Conservation (phyloP, 768 basidiomycete genomes). For the Rhizopogon sp. region DNA sequence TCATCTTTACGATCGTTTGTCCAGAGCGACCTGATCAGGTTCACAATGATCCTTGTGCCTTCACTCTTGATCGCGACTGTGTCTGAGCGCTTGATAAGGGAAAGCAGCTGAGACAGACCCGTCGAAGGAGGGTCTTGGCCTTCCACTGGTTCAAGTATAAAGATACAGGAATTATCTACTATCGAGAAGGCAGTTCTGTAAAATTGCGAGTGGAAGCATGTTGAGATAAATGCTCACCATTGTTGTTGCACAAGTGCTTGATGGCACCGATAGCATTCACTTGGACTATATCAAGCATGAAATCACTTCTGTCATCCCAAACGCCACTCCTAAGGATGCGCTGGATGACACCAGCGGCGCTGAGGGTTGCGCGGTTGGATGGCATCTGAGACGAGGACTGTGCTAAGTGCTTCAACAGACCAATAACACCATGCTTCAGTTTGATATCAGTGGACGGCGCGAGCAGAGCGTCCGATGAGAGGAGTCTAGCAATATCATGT, state of each 20-base stretch:
- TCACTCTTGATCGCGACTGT: slow-evolving; percentile 83
- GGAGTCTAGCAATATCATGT: slow-evolving; percentile 55
- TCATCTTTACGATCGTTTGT: slow-evolving; percentile 38
- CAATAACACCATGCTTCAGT: slow-evolving; percentile 85
- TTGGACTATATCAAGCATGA: slow-evolving; percentile 82
- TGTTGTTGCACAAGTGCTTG: slow-evolving; percentile 82
- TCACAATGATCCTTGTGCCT: slow-evolving; percentile 84
- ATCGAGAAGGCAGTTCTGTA: slow-evolving; percentile 7
- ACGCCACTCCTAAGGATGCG: slow-evolving; percentile 57
- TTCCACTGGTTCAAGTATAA: slow-evolving; percentile 43
- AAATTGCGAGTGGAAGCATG: slow-evolving; percentile 37
- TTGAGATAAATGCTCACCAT: slow-evolving; percentile 41
- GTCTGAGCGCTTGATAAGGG: slow-evolving; percentile 73
- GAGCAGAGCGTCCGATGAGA: slow-evolving; percentile 54
- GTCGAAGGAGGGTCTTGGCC: slow-evolving; percentile 30
- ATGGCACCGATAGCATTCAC: slow-evolving; percentile 81
- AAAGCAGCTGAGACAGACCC: slow-evolving; percentile 65
- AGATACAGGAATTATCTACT: slow-evolving; percentile 43
- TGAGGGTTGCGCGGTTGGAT: slow-evolving; percentile 54
- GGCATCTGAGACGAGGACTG: slow-evolving; percentile 57
- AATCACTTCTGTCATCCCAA: slow-evolving; percentile 69
- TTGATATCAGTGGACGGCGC: slow-evolving; percentile 61
- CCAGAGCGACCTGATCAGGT: slow-evolving; percentile 78
- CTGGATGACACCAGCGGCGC: slow-evolving; percentile 58
- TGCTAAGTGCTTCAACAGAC: slow-evolving; percentile 82